phyloP scores from a whole-genome alignment of 1,284 basidiomycete genomes.

The Sparassis latifolia region DNA sequence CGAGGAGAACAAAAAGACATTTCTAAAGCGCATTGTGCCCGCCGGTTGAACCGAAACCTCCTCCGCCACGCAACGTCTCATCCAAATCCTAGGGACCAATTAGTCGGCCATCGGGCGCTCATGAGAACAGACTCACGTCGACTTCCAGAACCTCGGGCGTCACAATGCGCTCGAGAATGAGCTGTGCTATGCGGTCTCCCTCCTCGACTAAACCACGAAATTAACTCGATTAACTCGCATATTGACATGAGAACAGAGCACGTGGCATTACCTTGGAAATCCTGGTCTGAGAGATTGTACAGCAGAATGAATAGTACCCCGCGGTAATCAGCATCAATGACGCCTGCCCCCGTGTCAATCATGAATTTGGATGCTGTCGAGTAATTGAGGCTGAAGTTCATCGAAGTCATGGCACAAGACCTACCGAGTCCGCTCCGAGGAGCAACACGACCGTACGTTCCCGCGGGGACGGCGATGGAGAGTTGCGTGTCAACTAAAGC shows the following conservation, averaged over 20 bases:
- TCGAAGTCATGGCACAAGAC: not conserved
- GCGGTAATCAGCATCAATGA: constrained; percentile 94
- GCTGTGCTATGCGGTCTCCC: constrained; percentile 91
- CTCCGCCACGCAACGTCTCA: constrained; percentile 78
- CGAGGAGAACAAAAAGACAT: not conserved
- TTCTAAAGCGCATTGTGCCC: constrained; percentile 47
- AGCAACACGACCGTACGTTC: constrained; percentile 94
- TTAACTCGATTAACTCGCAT: not conserved
- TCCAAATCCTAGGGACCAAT: constrained; percentile 84
- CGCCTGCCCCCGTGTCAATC: constrained; percentile 96
- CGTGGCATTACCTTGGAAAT: constrained; percentile 76
- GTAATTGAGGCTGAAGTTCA: not conserved
- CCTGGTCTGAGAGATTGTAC: constrained; percentile 87
- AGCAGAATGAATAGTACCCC: constrained; percentile 90
- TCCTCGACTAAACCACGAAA: constrained; percentile 57
- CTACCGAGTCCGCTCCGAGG: constrained; percentile 90
- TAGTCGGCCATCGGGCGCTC: too few relatives aligned
- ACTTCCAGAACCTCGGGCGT: constrained; percentile 86
- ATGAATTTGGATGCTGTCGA: constrained; percentile 88
- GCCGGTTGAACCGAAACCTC: constrained; percentile 96
- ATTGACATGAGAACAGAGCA: constrained; percentile 21
- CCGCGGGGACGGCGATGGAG: constrained; percentile 86
- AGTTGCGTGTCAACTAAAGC: constrained; percentile 88
- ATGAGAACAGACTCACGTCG: constrained; percentile 68
- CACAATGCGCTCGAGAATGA: constrained; percentile 88